A percentile compares a stretch with the other conserved stretches of the same genome.
phyloP scores from a whole-genome alignment of 2,329 filamentous ascomycete genomes.

The Clarireedia homoeocarpa region DNA sequence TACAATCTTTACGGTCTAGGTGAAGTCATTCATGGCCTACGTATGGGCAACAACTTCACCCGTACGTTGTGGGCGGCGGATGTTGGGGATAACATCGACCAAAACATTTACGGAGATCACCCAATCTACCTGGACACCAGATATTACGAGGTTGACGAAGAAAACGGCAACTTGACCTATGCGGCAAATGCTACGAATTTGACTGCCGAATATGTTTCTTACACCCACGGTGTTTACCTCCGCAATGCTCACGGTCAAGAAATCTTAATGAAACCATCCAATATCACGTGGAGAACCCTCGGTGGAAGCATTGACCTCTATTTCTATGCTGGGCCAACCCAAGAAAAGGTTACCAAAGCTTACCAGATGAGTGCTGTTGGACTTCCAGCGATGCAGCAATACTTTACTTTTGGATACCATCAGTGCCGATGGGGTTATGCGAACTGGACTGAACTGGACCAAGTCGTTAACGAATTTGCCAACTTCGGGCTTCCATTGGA shows the following conservation, averaged over 20 bases:
- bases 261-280: slow-evolving; percentile 52
- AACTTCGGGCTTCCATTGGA: slow-evolving; percentile 60
- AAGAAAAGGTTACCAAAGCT: slow-evolving; percentile 58
- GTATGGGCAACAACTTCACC: slow-evolving; percentile 66
- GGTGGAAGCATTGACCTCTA: slow-evolving; percentile 75
- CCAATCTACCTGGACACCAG: slow-evolving; percentile 75
- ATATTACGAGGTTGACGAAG: slow-evolving; percentile 53
- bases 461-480: slow-evolving; percentile 60
- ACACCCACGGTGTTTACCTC: slow-evolving; percentile 69
- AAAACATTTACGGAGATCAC: slow-evolving; percentile 59
- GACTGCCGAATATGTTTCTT: slow-evolving; percentile 51
- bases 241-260: slow-evolving; percentile 74
- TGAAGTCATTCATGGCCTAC: slow-evolving; percentile 62
- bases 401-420: slow-evolving; percentile 75
- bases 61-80: slow-evolving; percentile 63
- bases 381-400: slow-evolving; percentile 70
- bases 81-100: slow-evolving; percentile 53
- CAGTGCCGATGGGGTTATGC: slow-evolving; percentile 79
- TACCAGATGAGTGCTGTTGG: slow-evolving; percentile 63
- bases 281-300: slow-evolving; percentile 65
- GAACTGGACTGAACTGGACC: slow-evolving; percentile 60
- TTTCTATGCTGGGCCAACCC: slow-evolving; percentile 67
- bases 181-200: slow-evolving; percentile 46
- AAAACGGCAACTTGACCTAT: slow-evolving; percentile 42
- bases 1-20: slow-evolving; percentile 73